phyloP scores from a whole-genome alignment of 2,329 filamentous ascomycete species.

The Xylariaceae sp. region DNA sequence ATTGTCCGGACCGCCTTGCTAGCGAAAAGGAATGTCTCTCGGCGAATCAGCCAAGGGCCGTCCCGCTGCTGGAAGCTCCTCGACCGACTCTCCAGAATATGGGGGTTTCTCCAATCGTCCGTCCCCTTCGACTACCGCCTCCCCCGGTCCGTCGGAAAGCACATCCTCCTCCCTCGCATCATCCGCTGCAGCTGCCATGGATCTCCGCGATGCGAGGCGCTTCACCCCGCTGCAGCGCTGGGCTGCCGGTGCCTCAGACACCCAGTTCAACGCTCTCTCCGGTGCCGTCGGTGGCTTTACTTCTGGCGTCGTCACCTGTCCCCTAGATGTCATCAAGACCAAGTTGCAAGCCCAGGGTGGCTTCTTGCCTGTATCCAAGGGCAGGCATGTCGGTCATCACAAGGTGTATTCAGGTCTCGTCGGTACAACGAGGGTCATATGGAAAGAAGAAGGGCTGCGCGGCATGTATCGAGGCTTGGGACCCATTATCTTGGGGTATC shows the following conservation, averaged over 20 bases:
- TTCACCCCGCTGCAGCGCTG: constrained; percentile 53
- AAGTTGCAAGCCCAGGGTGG: constrained; percentile 95
- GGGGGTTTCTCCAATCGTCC: constrained; percentile 28
- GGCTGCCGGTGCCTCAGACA: constrained; percentile 55
- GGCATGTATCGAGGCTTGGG: constrained; percentile 92
- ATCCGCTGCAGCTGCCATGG: constrained; percentile 29
- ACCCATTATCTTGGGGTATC: constrained; percentile 90
- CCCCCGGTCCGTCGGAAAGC: constrained; percentile 23
- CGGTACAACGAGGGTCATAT: constrained; percentile 83
- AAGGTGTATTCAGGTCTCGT: constrained; percentile 80
- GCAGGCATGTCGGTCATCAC: constrained; percentile 47
- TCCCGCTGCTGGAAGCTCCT: constrained; percentile 29
- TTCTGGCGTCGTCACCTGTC: constrained; percentile 91
- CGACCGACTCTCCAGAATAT: constrained; percentile 33
- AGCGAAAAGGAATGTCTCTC: constrained; percentile 48
- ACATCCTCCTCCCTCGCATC: constrained; percentile 13
- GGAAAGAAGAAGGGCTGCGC: constrained; percentile 80
- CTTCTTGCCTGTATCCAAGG: constrained; percentile 57
- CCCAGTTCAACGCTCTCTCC: constrained; percentile 76
- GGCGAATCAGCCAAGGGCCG: constrained; percentile 40
- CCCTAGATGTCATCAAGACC: constrained; percentile 98
- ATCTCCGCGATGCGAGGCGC: constrained; percentile 27
- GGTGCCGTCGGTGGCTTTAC: constrained; percentile 89
- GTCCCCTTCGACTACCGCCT: constrained; percentile 28
- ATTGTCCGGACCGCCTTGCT: constrained; percentile 9